Evolutionary conservation across 495 filamentous ascomycete genomes (phyloP).

Genomic region (Penicillium tannophilum): DNA sequence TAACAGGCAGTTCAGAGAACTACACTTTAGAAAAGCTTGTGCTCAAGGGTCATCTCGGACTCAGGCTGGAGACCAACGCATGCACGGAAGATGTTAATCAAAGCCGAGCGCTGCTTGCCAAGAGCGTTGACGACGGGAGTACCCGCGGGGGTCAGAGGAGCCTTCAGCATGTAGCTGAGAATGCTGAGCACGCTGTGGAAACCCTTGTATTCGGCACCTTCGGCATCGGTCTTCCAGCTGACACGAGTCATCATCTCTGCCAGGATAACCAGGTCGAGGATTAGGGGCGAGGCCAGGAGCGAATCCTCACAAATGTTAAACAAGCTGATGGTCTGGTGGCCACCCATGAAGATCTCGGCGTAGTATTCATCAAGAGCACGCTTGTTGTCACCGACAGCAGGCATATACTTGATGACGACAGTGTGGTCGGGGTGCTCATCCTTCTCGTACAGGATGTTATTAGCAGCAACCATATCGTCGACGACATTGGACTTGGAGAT

Average conservation of each 20-base stretch:
- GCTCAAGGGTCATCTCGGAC: constrained; percentile 98
- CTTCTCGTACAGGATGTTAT: constrained; percentile 82
- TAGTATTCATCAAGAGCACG: constrained; percentile 98
- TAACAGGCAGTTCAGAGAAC: neutral
- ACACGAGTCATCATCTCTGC: constrained; percentile 98
- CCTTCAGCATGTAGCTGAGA: constrained; percentile 99
- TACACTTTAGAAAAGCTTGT: constrained; percentile 66
- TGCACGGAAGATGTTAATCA: constrained; percentile 99
- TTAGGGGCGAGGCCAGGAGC: constrained; percentile 92
- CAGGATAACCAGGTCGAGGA: constrained; percentile 92
- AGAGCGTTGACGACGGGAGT: constrained; percentile 96
- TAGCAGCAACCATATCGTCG: constrained; percentile 98
- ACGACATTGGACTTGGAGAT: constrained; percentile 99
- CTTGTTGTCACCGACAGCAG: constrained; percentile 98
- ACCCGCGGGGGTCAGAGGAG: constrained; percentile 90
- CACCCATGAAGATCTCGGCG: constrained; percentile 98
- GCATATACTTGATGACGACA: constrained; percentile 98
- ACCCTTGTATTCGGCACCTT: constrained; percentile 73
- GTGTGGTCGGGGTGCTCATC: constrained; percentile 89
- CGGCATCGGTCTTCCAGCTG: constrained; percentile 73
- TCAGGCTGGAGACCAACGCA: constrained; percentile 97
- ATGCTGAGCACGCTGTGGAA: constrained; percentile 98
- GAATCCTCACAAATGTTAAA: constrained; percentile 99
- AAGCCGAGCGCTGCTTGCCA: constrained; percentile 90
- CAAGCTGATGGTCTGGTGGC: constrained; percentile 96